A percentile compares a stretch with the other conserved stretches of the same genome.
These are phyloP conservation scores for Suhomyces prunicola DNA, from an alignment of 805 yeast genomes.

Conservation along the genomic window DNA sequence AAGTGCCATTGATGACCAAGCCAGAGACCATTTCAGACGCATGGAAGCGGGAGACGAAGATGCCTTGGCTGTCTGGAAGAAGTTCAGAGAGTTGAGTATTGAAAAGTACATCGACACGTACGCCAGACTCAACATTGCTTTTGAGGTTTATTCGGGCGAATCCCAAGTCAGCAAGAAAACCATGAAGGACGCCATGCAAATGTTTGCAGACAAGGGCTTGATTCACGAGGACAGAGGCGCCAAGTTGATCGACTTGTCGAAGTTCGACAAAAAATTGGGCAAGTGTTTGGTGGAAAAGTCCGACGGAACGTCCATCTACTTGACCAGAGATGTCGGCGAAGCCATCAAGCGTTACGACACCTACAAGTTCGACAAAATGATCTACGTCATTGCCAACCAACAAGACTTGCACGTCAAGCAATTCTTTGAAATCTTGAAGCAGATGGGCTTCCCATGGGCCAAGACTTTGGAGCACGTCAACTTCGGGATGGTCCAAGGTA, in stretches of 20 bases:
- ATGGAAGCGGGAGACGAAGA: slow-evolving; percentile 93
- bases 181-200: slow-evolving; percentile 63
- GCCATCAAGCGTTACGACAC: slow-evolving; percentile 85
- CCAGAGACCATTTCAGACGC: slow-evolving; percentile 79
- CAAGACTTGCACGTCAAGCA: slow-evolving; percentile 94
- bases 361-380: slow-evolving; percentile 89
- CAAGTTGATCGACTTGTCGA: slow-evolving; percentile 75
- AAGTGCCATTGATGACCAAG: slow-evolving; percentile 65
- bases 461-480: slow-evolving; percentile 74
- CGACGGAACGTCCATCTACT: slow-evolving; percentile 91
- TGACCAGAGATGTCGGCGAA: slow-evolving; percentile 96
- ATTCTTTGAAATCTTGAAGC: slow-evolving; percentile 88
- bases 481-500: slow-evolving; percentile 97
- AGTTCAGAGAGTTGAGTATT: slow-evolving; percentile 88
- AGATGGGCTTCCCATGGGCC: slow-evolving; percentile 89
- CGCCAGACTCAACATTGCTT: slow-evolving; percentile 84
- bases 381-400: slow-evolving; percentile 93
- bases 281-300: slow-evolving; percentile 89
- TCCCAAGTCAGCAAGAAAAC: slow-evolving; percentile 79
- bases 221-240: slow-evolving; percentile 91
- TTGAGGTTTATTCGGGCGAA: slow-evolving; percentile 91
- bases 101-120: slow-evolving; percentile 83
- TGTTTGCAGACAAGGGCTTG: slow-evolving; percentile 64
- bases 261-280: slow-evolving; percentile 86
- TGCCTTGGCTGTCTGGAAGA: slow-evolving; percentile 76